phyloP scores from a whole-genome alignment of 2,329 filamentous ascomycete species.

The Cladophialophora carrionii region DNA sequence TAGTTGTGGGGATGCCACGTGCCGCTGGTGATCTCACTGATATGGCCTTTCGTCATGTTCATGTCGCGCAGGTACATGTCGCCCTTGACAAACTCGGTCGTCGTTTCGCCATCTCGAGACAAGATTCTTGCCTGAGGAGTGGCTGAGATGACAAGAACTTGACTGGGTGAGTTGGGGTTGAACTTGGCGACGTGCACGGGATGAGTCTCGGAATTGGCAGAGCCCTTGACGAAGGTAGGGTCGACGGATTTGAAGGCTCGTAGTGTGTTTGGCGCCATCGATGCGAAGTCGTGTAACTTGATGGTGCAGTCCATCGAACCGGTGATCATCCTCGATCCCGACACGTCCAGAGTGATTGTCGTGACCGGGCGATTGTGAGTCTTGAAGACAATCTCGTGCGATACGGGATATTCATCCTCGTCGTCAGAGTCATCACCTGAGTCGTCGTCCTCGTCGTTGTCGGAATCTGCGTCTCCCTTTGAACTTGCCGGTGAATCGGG shows the following conservation, averaged over 20 bases:
- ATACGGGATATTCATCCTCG: conserved; percentile 86
- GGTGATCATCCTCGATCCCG: conserved; percentile 83
- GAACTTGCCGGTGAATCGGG: conserved; percentile 41
- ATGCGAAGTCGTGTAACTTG: conserved; percentile 92
- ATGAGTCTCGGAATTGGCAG: conserved; percentile 77
- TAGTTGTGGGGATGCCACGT: conserved; percentile 88
- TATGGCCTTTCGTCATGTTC: conserved; percentile 95
- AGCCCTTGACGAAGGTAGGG: conserved; percentile 74
- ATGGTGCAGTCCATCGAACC: conserved; percentile 88
- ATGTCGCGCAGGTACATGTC: conserved; percentile 98
- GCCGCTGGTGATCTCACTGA: conserved; percentile 85
- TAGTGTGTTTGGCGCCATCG: conserved; percentile 92
- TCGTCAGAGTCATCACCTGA: conserved; percentile 62
- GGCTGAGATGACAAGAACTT: conserved; percentile 84
- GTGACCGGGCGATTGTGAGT: conserved; percentile 90
- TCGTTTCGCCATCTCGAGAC: conserved; percentile 80
- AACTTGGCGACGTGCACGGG: conserved; percentile 85
- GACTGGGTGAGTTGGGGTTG: conserved; percentile 76
- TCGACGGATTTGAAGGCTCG: conserved; percentile 92
- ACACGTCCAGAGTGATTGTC: conserved; percentile 78
- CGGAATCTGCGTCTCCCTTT: conserved; percentile 45
- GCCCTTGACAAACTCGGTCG: conserved; percentile 91
- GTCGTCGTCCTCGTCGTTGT: conserved; percentile 55
- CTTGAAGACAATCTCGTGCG: conserved; percentile 89
- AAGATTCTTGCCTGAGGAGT: conserved; percentile 89